Base-by-base conservation (phyloP, 129 eudicot genomes). In the Helichrysum umbraculigerum region DNA sequence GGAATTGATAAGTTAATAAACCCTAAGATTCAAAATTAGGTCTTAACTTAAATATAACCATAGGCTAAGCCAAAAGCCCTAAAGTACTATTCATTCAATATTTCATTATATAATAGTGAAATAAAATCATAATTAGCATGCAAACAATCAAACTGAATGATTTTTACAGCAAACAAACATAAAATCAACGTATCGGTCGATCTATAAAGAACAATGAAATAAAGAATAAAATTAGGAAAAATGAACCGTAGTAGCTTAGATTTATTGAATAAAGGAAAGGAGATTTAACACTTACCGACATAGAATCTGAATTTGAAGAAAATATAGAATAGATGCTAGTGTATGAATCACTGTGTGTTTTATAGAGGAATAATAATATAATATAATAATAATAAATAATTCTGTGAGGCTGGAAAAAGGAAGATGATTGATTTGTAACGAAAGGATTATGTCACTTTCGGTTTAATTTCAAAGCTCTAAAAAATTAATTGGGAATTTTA, bases 211-310 rank as follows among this genome's bases (percentile, higher is more conserved):
- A 34, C 19, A 28, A 70, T 19, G 61, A 76, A 20, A 61, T 33
- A 17, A 63, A 7, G 65, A 20, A 51, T 7, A 34, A 21, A 3
- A 11, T 14, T 4, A 19, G 0, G 9, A 19, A 64, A 29, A 51
- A 10, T 2, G 16, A 58, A 70, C 50, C 10, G 70, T 2, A 68
- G 7, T 11, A 44, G 42, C 19, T 72, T 9, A 22, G 66, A n/a
- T 19, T 0, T 47, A 47, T 47, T 14, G 54, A 47, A 47, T 47
- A 35, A 41, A n/a, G 21, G 20, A 11, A 20, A 2, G 47, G 47
- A 35, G 66, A 63, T 68, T 52, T 0, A 65, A 78, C 62, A 32
- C 92, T 51, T 85, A 88, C 92, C 84, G 92, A 82, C 92, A 88
- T 88, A 87, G 82, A 81, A 72, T 72, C 12, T 14, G 6, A n/a